These are phyloP conservation scores for Allantophomopsis cytisporea DNA, from an alignment of 2,329 filamentous ascomycete species.

Conservation along the genomic window DNA sequence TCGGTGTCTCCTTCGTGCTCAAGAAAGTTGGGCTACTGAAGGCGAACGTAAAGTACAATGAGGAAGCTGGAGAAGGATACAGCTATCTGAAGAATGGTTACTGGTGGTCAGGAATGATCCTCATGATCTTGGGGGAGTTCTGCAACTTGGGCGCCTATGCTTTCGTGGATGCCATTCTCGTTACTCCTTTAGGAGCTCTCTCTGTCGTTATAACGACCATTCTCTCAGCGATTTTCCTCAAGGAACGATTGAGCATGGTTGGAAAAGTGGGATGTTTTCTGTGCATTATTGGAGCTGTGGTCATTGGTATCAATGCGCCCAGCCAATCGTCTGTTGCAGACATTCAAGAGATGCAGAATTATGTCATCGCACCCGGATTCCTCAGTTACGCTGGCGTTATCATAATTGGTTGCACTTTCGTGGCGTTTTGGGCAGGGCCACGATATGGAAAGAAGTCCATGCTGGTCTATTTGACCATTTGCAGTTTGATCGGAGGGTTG, in stretches of 20 bases:
- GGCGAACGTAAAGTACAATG: constrained; percentile 92
- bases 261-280: constrained; percentile 94
- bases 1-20: constrained; percentile 86
- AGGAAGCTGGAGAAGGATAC: constrained; percentile 91
- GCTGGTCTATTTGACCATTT: constrained; percentile 94
- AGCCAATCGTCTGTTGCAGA: constrained; percentile 69
- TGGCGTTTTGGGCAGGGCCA: constrained; percentile 71
- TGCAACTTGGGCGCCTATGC: constrained; percentile 97
- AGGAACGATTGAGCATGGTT: constrained; percentile 88
- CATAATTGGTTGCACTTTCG: constrained; percentile 56
- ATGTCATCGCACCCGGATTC: constrained; percentile 78
- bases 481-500: constrained; percentile 84
- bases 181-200: constrained; percentile 81
- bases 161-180: constrained; percentile 91
- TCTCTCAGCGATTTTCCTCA: constrained; percentile 86
- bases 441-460: constrained; percentile 93
- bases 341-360: constrained; percentile 87
- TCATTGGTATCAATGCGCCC: constrained; percentile 92
- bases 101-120: constrained; percentile 93
- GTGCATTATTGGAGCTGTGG: constrained; percentile 82
- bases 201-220: constrained; percentile 88
- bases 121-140: constrained; percentile 94
- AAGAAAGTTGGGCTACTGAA: constrained; percentile 87
- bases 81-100: constrained; percentile 89
- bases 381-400: constrained; percentile 74